A percentile compares a stretch with the other conserved stretches of the same genome.
Evolutionary conservation across 805 yeast species (phyloP).

Genomic region (Teunomyces lycoperdinae): DNA sequence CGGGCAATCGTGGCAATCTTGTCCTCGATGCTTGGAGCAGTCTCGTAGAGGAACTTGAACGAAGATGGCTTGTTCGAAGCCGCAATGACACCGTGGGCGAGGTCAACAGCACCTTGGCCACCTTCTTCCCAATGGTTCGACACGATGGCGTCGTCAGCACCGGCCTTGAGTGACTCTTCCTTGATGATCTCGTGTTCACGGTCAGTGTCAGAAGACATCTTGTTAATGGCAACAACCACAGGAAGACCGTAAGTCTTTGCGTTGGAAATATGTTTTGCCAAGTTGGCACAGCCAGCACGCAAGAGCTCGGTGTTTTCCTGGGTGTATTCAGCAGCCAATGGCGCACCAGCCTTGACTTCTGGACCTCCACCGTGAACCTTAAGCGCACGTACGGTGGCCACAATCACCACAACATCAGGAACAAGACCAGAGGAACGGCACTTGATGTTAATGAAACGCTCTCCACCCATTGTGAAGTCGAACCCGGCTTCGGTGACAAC

Average conservation of each 20-base stretch:
- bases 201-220: slow-evolving; percentile 69
- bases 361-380: slow-evolving; percentile 90
- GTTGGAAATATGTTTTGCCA: slow-evolving; percentile 73
- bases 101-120: slow-evolving; percentile 74
- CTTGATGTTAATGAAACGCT: slow-evolving; percentile 78
- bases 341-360: slow-evolving; percentile 81
- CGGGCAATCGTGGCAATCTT: slow-evolving; percentile 66
- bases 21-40: slow-evolving; percentile 60
- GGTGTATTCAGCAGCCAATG: slow-evolving; percentile 70
- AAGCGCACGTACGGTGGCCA: slow-evolving; percentile 81
- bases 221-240: slow-evolving; percentile 79
- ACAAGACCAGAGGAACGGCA: slow-evolving; percentile 76
- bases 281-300: slow-evolving; percentile 66
- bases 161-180: slow-evolving; percentile 68
- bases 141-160: slow-evolving; percentile 75
- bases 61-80: slow-evolving; percentile 46
- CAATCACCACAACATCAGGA: slow-evolving; percentile 77
- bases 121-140: slow-evolving; percentile 89
- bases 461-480: slow-evolving; percentile 92
- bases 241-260: slow-evolving; percentile 72
- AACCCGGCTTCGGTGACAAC: slow-evolving; percentile 88
- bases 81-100: slow-evolving; percentile 68
- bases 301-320: slow-evolving; percentile 70
- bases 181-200: slow-evolving; percentile 67
- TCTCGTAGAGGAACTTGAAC: slow-evolving; percentile 57